These are phyloP conservation scores for Leptomonas pyrrhocoris DNA, from an alignment of 208 protist genomes.

Conservation along the genomic window DNA sequence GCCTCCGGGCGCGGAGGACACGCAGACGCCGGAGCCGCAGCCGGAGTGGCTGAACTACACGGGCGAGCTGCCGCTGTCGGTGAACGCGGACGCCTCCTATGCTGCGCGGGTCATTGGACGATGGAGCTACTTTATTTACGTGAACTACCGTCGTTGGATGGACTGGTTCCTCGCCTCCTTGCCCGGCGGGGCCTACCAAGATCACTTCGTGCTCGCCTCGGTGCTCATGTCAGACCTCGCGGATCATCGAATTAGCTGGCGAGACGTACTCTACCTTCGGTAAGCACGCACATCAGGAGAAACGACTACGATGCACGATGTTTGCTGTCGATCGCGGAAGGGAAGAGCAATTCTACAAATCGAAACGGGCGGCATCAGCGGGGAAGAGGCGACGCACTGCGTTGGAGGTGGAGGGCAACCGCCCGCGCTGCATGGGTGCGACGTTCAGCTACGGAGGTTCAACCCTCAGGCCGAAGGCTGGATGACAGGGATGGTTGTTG, in stretches of 20 bases:
- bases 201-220: constrained; percentile 32
- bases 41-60: constrained; percentile 37
- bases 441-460: no score
- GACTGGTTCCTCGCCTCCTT: constrained; percentile 32
- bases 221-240: constrained; percentile 32
- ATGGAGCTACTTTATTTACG: constrained; percentile 32
- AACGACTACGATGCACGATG: no score
- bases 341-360: no score
- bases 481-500: no score
- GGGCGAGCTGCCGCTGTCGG: constrained; percentile 19
- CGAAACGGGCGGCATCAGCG: no score
- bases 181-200: constrained; percentile 27
- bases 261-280: constrained; percentile 17
- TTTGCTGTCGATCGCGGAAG: no score
- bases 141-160: constrained; percentile 36
- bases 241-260: constrained; percentile 33
- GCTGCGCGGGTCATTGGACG: constrained; percentile 23
- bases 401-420: no score
- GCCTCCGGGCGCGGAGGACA: constrained; percentile 15
- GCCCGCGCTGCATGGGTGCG: no score
- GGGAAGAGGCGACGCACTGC: no score
- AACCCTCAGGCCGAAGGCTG: no score
- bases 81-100: constrained; percentile 17
- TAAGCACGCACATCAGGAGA: not conserved
- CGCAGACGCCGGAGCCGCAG: constrained; percentile 1